Conservation (phyloP, 2,329 filamentous ascomycete genomes). For the Myriosclerotinia curreyana region DNA sequence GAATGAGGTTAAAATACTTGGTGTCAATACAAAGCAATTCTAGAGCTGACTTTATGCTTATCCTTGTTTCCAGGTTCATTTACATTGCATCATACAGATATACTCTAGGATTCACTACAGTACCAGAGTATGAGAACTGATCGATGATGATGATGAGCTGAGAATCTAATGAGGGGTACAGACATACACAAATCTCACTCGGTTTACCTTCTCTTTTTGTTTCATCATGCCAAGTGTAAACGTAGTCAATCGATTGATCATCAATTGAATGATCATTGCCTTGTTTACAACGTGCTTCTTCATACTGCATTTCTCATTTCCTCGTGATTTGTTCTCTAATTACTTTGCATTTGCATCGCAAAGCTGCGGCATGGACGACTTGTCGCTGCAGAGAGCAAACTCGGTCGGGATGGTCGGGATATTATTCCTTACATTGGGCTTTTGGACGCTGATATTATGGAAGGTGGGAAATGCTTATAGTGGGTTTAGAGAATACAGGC, state of each 20-base stretch:
- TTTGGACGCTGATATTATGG: neutral
- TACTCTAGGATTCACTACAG: no score
- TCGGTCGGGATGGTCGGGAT: neutral
- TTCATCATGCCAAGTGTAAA: neutral
- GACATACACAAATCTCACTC: neutral
- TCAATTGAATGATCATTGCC: no score
- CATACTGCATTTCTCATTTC: neutral
- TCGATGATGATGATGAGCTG: neutral
- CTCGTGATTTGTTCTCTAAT: neutral
- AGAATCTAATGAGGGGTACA: neutral
- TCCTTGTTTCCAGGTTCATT: neutral
- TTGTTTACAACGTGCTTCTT: neutral
- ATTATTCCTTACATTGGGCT: neutral
- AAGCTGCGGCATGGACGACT: no score
- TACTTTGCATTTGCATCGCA: neutral
- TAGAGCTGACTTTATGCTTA: neutral
- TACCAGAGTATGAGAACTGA: neutral
- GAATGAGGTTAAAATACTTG: no score
- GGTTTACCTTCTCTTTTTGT: neutral
- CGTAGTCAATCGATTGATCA: neutral
- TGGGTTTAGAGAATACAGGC: neutral
- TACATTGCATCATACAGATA: neutral
- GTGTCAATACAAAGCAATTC: no score
- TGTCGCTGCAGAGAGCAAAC: no score
- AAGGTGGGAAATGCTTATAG: neutral